phyloP scores from a whole-genome alignment of 805 yeast species.

The Teunomyces funiuensis region DNA sequence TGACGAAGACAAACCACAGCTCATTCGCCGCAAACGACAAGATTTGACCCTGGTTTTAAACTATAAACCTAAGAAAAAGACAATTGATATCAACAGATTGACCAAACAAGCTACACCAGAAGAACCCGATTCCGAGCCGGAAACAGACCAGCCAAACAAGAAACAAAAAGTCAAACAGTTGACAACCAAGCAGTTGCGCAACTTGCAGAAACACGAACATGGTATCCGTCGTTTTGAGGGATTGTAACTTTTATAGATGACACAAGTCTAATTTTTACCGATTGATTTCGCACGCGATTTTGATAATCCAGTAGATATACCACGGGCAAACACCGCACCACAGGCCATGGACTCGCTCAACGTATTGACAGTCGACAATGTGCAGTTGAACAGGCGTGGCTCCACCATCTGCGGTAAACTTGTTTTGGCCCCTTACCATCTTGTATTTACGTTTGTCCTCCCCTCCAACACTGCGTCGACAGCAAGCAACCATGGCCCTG shows the following conservation, averaged over 20 bases:
- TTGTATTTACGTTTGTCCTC: constrained; percentile 36
- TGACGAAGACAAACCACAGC: constrained; percentile 8
- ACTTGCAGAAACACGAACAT: constrained; percentile 54
- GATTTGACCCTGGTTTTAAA: constrained; percentile 11
- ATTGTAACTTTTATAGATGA: constrained; percentile 28
- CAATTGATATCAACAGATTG: constrained; percentile 20
- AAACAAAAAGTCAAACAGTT: constrained; percentile 30
- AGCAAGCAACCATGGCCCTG: not conserved
- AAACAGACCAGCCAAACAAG: constrained; percentile 19
- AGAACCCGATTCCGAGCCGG: constrained; percentile 11
- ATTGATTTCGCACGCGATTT: no score
- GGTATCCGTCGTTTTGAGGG: constrained; percentile 68
- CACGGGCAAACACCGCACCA: not conserved
- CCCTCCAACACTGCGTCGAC: constrained; percentile 3
- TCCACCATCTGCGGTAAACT: constrained; percentile 36
- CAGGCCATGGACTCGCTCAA: not conserved
- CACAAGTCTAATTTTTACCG: no score
- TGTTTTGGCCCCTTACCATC: constrained; percentile 35
- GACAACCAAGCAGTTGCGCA: constrained; percentile 46
- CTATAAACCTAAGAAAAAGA: constrained; percentile 18
- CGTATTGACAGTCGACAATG: constrained; percentile 33
- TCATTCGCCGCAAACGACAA: constrained; percentile 15
- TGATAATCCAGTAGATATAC: no score
- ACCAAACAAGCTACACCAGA: constrained; percentile 15
- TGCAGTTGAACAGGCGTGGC: constrained; percentile 39